Base-by-base conservation (phyloP, 2,329 filamentous ascomycete genomes). In the Cordyceps tenuipes region DNA sequence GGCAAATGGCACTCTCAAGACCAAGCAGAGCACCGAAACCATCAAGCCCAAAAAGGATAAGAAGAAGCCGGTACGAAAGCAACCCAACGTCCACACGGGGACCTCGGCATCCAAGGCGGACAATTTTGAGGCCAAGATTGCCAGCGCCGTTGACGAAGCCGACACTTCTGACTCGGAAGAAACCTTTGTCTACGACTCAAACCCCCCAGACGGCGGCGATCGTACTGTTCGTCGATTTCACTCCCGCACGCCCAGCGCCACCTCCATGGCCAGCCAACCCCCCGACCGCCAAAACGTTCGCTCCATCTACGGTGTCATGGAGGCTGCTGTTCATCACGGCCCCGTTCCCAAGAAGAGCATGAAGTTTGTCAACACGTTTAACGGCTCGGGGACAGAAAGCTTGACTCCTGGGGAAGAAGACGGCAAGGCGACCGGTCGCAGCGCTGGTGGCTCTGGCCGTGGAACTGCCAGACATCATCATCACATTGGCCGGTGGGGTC, bases 121-220 rank as follows among this genome's bases (percentile, higher is more conserved):
- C 74, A 91, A 97, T 56, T 99, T 99, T 71, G 94, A 97, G 76
- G 91, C 92, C 66, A 96, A 96, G 70, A 91, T 99, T 66, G 93
- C 93, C 55, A 97, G 87, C 71, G 93, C 93, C 9, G 91, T 99
- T 57, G 93, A 97, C 71, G 92, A 97, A 72, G 91, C 91, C 49
- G 90, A 97, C 72, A 96, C 93, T 13, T 97, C 93, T 7, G 94
- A 99, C 72, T 97, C 93, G 1, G 94, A 97, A 68, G 94, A 97
- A 74, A 97, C 94, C 0, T 99, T 97, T 73, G 94, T 99, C 17
- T 99, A 99, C 75, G 94, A 99, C 73, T 97, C 94, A 29, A 99
- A 99, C 69, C 94, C 93, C 10, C 89, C 90, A 56, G 85, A 88
- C 65, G 73, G 70, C 54, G 79, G 76, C 53, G 83, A 86, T 58